Evolutionary conservation across 208 protist genomes (phyloP).

Genomic region (Trypanosoma conorhini): DNA sequence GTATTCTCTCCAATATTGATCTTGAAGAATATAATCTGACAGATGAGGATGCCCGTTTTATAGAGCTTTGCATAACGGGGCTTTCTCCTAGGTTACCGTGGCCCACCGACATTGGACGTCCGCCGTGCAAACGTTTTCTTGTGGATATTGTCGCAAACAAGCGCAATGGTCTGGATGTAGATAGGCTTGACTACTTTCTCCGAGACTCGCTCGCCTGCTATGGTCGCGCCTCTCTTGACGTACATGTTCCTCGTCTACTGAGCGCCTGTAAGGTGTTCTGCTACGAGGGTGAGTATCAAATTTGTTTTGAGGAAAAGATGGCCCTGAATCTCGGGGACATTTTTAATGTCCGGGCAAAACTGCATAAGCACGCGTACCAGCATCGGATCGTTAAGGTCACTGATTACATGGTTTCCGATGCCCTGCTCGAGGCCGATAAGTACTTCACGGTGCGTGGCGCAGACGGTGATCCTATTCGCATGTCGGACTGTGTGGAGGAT

Average conservation of each 20-base stretch:
- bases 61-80: slow-evolving; percentile 32
- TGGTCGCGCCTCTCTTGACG: slow-evolving; percentile 39
- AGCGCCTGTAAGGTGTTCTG: slow-evolving; percentile 45
- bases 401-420: slow-evolving; percentile 81
- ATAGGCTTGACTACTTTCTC: slow-evolving; percentile 93
- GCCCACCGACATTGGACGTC: slow-evolving; percentile 35
- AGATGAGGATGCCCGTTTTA: slow-evolving; percentile 33
- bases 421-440: slow-evolving; percentile 50
- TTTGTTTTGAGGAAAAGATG: slow-evolving; percentile 86
- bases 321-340: slow-evolving; percentile 81
- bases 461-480: slow-evolving; percentile 14
- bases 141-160: slow-evolving; percentile 55
- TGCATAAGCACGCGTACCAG: slow-evolving; percentile 88
- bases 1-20: slow-evolving; percentile 27
- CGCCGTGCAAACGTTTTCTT: slow-evolving; percentile 43
- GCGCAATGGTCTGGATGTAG: slow-evolving; percentile 88
- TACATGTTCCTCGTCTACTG: slow-evolving; percentile 46
- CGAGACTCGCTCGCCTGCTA: slow-evolving; percentile 61
- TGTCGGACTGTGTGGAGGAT: slow-evolving; percentile 40
- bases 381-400: slow-evolving; percentile 70
- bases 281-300: slow-evolving; percentile 50
- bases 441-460: slow-evolving; percentile 30
- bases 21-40: slow-evolving; percentile 26
- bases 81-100: slow-evolving; percentile 28
- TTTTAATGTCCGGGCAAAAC: slow-evolving; percentile 77